phyloP scores from a whole-genome alignment of 768 basidiomycete genomes.

The Rubroboletus satanas region DNA sequence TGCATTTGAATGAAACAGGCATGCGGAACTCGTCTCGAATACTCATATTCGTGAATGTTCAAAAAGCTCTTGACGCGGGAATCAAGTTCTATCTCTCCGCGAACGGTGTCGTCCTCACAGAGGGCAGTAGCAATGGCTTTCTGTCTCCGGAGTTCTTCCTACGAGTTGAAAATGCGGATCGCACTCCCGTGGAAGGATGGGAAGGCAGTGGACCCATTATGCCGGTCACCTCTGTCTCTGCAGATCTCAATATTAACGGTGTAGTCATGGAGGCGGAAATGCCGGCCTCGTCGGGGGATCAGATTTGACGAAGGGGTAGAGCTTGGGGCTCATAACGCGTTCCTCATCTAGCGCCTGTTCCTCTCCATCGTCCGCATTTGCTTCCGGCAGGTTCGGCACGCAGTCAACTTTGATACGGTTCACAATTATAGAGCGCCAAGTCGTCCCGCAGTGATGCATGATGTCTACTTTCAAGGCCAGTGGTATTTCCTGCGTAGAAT shows the following conservation, averaged over 20 bases:
- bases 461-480: not conserved
- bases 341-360: not conserved
- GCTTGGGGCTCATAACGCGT: not conserved
- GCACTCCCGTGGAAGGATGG: constrained; percentile 23
- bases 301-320: not conserved
- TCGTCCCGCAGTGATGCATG: not conserved
- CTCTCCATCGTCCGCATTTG: not conserved
- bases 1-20: constrained; percentile 41
- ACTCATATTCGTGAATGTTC: constrained; percentile 77
- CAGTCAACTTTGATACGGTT: not conserved
- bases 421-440: not conserved
- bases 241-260: not conserved
- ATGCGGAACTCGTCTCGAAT: constrained; percentile 78
- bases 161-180: constrained; percentile 52
- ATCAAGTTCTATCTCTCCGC: constrained; percentile 73
- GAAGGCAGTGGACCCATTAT: constrained; percentile 3
- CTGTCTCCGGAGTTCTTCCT: constrained; percentile 62
- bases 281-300: not conserved
- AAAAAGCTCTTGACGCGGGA: constrained; percentile 63
- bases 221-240: not conserved
- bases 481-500: not conserved
- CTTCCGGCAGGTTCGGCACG: not conserved
- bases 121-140: constrained; percentile 64
- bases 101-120: constrained; percentile 87
- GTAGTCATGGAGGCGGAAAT: not conserved